Evolutionary conservation across 176 grass and related monocot genomes (phyloP).

Genomic region (Poa annua): DNA sequence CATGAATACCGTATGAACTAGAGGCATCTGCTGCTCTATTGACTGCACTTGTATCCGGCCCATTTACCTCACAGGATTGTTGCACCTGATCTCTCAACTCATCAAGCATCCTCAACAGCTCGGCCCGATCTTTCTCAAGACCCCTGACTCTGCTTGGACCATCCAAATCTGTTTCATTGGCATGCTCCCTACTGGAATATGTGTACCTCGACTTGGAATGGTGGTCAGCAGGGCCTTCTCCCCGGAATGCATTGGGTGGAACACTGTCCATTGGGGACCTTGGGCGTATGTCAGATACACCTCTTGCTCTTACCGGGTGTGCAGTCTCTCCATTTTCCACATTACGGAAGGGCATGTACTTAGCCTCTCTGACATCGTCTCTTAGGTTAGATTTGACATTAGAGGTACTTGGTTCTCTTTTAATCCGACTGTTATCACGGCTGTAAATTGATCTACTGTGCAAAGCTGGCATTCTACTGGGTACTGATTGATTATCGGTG

Average conservation of each 20-base stretch:
- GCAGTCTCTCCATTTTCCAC: constrained; percentile 44
- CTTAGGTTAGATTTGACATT: constrained; percentile 29
- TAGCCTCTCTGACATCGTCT: constrained; percentile 43
- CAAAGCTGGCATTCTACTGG: constrained; percentile 23
- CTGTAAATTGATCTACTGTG: constrained; percentile 33
- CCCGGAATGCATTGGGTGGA: constrained; percentile 31
- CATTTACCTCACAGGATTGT: constrained; percentile 62
- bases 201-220: constrained; percentile 40
- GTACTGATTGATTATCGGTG: constrained; percentile 32
- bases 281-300: constrained; percentile 43
- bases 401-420: constrained; percentile 46
- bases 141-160: constrained; percentile 70
- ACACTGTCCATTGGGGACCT: constrained; percentile 20
- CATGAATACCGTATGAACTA: constrained; percentile 47
- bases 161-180: constrained; percentile 40
- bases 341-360: constrained; percentile 59
- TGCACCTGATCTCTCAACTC: constrained; percentile 92
- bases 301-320: constrained; percentile 40
- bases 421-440: constrained; percentile 36
- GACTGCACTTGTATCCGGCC: constrained; percentile 44
- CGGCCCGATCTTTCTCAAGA: constrained; percentile 77
- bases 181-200: constrained; percentile 39
- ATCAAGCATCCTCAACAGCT: constrained; percentile 83
- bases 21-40: constrained; percentile 39
- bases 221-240: constrained; percentile 49